Percentiles rank a stretch among this genome's conserved stretches.
Conservation (phyloP, 2,329 filamentous ascomycete genomes). For the Chaetomiaceae sp. region DNA sequence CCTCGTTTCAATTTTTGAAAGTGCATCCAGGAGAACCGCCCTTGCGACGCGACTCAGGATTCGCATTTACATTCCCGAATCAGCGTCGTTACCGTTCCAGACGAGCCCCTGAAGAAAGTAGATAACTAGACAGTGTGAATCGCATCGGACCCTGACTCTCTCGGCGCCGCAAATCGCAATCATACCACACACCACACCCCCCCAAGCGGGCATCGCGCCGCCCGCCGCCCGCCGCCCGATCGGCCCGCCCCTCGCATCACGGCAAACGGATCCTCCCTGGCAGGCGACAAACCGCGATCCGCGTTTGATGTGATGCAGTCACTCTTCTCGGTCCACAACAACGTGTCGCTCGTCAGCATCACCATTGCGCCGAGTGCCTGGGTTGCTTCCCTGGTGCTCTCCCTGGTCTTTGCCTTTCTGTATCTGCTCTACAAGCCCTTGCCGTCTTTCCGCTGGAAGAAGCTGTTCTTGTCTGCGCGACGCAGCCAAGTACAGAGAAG, state of each 20-base stretch:
- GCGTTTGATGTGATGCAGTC: conserved; percentile 46
- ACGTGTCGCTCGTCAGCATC: conserved; percentile 57
- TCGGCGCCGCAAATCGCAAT: background rate
- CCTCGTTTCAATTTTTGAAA: background rate
- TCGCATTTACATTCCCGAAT: background rate
- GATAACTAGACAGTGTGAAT: conserved; percentile 8
- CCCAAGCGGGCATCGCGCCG: conserved; percentile 13
- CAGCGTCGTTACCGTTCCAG: background rate
- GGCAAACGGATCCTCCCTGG: conserved; percentile 5
- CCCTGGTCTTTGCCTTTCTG: conserved; percentile 48
- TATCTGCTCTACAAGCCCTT: conserved; percentile 47
- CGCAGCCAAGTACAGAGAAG: conserved; percentile 16
- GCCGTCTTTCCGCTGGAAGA: conserved; percentile 20
- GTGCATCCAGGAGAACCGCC: background rate
- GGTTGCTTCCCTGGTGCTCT: conserved; percentile 47
- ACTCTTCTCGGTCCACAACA: conserved; percentile 57
- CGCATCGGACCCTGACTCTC: background rate
- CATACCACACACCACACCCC: conserved; percentile 1
- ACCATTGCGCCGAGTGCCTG: conserved; percentile 56
- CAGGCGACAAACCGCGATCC: conserved; percentile 26
- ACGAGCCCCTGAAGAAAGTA: background rate
- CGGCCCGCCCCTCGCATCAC: conserved; percentile 8
- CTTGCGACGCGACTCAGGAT: conserved; percentile 2
- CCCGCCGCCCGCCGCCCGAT: conserved; percentile 7
- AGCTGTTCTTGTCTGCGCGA: conserved; percentile 23